Percentiles rank a stretch among this genome's conserved stretches.
These are phyloP conservation scores for Blepharisma japonicum DNA, from an alignment of 73 alveolate genomes.

Conservation along the genomic window DNA sequence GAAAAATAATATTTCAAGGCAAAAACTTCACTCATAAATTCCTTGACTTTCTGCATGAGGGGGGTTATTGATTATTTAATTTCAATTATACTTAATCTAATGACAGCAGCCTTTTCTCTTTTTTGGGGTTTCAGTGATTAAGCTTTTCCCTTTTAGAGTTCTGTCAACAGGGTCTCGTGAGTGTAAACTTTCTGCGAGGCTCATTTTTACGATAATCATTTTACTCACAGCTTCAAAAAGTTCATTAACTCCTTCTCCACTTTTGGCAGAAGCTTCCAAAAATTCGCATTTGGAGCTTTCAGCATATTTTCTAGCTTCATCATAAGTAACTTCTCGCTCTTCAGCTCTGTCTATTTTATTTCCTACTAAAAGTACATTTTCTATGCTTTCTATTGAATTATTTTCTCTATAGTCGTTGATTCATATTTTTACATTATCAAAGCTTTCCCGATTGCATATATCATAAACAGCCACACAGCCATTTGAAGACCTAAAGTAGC, in stretches of 20 bases:
- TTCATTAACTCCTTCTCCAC: constrained; percentile 56
- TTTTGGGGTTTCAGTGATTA: too few species aligned
- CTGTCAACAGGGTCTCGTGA: too few species aligned
- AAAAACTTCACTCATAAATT: too few species aligned
- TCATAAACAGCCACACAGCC: constrained; percentile 69
- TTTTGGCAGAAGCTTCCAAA: constrained; percentile 53
- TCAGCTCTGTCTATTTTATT: constrained; percentile 48
- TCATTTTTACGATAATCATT: background rate
- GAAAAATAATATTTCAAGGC: too few species aligned
- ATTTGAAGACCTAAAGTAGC: constrained; percentile 63
- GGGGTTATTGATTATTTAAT: too few species aligned
- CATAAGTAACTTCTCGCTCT: constrained; percentile 38
- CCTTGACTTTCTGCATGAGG: too few species aligned
- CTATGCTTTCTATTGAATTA: background rate
- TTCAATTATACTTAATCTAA: too few species aligned
- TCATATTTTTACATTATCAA: constrained; percentile 46
- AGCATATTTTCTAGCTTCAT: constrained; percentile 50
- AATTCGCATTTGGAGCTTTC: constrained; percentile 34
- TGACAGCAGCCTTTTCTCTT: too few species aligned
- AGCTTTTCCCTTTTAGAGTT: too few species aligned
- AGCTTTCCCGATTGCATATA: constrained; percentile 50
- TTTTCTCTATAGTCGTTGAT: constrained; percentile 35
- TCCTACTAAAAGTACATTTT: constrained; percentile 52
- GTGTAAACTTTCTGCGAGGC: too few species aligned
- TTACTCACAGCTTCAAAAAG: constrained; percentile 43